Evolutionary conservation across 1,284 basidiomycete species (phyloP), one percentile per base, ranked within the genome.

Genomic region (Tilletia indica): DNA sequence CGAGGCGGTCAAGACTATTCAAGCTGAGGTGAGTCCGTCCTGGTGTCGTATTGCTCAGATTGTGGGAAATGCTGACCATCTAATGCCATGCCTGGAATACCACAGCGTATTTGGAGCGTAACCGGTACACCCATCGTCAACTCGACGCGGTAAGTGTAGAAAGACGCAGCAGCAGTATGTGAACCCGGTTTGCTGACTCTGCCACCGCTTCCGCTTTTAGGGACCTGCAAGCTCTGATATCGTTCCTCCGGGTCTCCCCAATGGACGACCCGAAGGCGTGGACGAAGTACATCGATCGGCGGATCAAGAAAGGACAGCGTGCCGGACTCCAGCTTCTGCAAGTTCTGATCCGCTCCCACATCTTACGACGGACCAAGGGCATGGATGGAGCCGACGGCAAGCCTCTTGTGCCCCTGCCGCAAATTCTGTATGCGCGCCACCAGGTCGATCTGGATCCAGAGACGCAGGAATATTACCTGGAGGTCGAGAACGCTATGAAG

Each of bases 111-210:
- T 42, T 80, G 80, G 81, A 74, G 90, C 5, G 85, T 94, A 51
- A 90, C 89, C 21, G 93, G 93, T 49, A 95, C 93, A 3, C 93
- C 93, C 0, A 94, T 96, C 73, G 91, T 95, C 73, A 95, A 95
- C 78, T 91, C 91, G 11, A 38, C 92, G 16, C 34, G 61, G 61
- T 64, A 36, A 42, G 34, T 64, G 36, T 89, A 3, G 0, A 31
- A 31, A 31, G 25, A 31, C 25, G 88, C 86, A 82, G 90, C 89
- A 71, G 56, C 6, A 51, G 3, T 68, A 61, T 47, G 9, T 63
- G 34, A 56, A 34, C 2, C 48, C 25, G 34, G 42, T 4, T 21
- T 4, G 34, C 58, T 67, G 36, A 42, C 72, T 63, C 39, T 42
- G 21, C 61, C 54, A 45, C 54, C 49, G 58, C 61, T 8, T 34